These are phyloP conservation scores for Primulina huaijiensis DNA, from an alignment of 257 asterid genomes.

Conservation along the genomic window DNA sequence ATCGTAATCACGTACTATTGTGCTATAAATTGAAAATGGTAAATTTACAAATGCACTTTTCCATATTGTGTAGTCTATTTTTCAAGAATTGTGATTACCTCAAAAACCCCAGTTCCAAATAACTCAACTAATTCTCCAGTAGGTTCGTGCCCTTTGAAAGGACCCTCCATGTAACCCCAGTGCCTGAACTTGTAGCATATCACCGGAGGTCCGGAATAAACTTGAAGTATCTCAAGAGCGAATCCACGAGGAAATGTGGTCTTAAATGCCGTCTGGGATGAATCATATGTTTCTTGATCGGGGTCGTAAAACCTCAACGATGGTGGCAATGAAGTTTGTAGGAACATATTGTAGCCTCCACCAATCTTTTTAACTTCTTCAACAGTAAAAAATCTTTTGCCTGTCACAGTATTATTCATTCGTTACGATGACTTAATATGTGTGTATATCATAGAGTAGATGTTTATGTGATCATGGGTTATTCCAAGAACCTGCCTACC, in stretches of 20 bases:
- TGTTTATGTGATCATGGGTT: no score
- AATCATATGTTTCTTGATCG: constrained; percentile 46
- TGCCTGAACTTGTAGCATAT: constrained; percentile 71
- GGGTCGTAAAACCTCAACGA: constrained; percentile 49
- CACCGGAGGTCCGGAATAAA: constrained; percentile 70
- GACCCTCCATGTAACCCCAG: constrained; percentile 74
- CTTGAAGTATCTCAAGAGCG: constrained; percentile 58
- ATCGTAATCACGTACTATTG: no score
- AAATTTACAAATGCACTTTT: no score
- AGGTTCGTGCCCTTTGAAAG: constrained; percentile 52
- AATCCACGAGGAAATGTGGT: constrained; percentile 62
- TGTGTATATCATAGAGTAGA: no score
- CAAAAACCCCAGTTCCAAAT: constrained; percentile 42
- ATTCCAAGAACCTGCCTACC: constrained; percentile 25
- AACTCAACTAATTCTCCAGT: constrained; percentile 62
- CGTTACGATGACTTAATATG: background rate
- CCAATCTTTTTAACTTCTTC: constrained; percentile 46
- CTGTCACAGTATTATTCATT: constrained; percentile 11
- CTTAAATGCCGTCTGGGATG: constrained; percentile 56
- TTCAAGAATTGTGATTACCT: constrained; percentile 34
- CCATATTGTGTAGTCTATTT: no score
- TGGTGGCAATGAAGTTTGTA: constrained; percentile 69
- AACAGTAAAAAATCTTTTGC: constrained; percentile 33
- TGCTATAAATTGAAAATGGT: no score
- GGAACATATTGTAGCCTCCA: constrained; percentile 75